Evolutionary conservation across 2,329 filamentous ascomycete genomes (phyloP), one percentile per base, ranked within the genome.

Genomic region (Penicillium sp.): DNA sequence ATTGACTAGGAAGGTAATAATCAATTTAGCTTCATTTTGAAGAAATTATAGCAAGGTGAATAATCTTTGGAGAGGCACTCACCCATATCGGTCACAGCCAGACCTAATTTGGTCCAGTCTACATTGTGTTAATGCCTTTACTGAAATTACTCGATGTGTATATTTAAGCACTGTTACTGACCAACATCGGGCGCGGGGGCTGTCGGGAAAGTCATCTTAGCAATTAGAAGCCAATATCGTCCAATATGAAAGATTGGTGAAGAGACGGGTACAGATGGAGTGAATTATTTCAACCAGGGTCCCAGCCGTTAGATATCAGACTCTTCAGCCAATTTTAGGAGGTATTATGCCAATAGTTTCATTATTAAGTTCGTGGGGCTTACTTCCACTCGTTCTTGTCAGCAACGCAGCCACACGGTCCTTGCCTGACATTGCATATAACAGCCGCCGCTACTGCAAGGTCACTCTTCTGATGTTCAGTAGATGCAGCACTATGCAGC

Each of bases 101-200:
- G 46, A 23, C 46, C 46, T 35, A 48, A 27, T 37, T 48, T 48
- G n/a, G 46, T 48, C 46, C 46, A 48, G 16, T 48, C 46, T 48
- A 27, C 21, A 21, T 37, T 44, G 41, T 44, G 41, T 44, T 44
- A 44, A 44, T 44, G 41, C 25, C 41, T 44, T n/a, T 25, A 27
- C 41, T 25, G 21, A 31, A 44, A 31, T 44, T 44, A 32, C 31
- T 32, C 31, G 41, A 29, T 31, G 21, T 31, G 25, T 25, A 31
- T 44, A 44, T 31, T 44, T 31, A 44, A 44, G 25, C 41, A 44
- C 23, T 18, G n/a, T 21, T 18, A 48, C 46, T 39, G 23, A 48
- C 46, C 46, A 32, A 48, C 34, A 27, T 48, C 34, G 34, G 46
- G 31, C 46, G 32, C 46, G 18, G 46, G 46, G 31, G 46, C 46